Conservation (phyloP, 805 yeast species). For the Candida qinlingensis region DNA sequence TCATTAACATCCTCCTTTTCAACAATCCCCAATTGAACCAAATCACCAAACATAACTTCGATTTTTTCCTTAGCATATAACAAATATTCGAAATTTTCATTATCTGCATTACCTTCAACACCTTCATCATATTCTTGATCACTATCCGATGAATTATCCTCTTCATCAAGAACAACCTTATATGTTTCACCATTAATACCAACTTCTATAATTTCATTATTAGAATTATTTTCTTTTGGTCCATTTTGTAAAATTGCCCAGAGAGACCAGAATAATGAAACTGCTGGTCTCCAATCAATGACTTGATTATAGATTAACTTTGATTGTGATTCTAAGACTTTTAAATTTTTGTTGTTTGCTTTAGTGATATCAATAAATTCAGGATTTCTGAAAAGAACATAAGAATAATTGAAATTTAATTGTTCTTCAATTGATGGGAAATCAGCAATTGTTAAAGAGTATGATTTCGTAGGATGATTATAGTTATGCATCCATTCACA, state of each 20-base stretch:
- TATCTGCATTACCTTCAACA: conserved; percentile 27
- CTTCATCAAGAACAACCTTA: conserved; percentile 24
- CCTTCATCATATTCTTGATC: conserved; percentile 27
- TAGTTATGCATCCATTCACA: conserved; percentile 98
- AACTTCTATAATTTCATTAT: conserved; percentile 29
- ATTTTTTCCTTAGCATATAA: conserved; percentile 73
- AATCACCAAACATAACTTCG: conserved; percentile 68
- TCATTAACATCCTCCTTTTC: conserved; percentile 27
- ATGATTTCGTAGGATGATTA: conserved; percentile 38
- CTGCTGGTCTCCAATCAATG: conserved; percentile 75
- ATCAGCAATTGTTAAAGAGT: conserved; percentile 45
- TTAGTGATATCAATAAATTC: conserved; percentile 11
- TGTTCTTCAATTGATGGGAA: conserved; percentile 72
- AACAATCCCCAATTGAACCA: conserved; percentile 53
- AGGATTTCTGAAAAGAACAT: conserved; percentile 51
- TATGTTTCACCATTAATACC: conserved; percentile 56
- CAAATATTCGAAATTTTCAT: conserved; percentile 73
- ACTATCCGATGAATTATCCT: conserved; percentile 22
- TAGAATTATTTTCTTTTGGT: conserved; percentile 12
- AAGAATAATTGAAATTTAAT: conserved; percentile 67
- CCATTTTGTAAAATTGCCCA: conserved; percentile 91
- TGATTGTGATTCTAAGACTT: conserved; percentile 37
- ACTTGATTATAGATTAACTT: conserved; percentile 58
- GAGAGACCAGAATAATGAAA: conserved; percentile 73
- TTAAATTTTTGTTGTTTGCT: conserved; percentile 10